phyloP scores from a whole-genome alignment of 2,329 filamentous ascomycete species.

The Aureobasidium melanogenum region DNA sequence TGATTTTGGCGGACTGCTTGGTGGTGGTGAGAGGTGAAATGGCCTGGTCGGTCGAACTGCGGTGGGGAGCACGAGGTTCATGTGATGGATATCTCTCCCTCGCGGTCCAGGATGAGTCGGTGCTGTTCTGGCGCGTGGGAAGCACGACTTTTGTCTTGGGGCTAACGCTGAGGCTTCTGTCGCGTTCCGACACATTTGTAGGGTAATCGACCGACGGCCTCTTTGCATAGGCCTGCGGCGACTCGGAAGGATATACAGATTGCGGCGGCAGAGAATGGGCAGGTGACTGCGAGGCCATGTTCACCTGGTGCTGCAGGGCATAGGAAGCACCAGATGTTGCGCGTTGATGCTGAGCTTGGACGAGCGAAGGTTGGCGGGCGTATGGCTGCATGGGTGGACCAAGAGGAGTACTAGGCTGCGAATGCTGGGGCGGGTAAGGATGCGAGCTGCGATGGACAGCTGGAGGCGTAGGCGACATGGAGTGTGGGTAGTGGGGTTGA shows the following conservation, averaged over 20 bases:
- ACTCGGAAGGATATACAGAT: conserved; percentile 32
- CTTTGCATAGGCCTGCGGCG: conserved; percentile 20
- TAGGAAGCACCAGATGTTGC: neutral
- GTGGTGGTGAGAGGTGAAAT: conserved; percentile 10
- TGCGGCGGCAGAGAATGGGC: conserved; percentile 15
- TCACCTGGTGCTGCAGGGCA: conserved; percentile 1
- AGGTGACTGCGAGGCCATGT: conserved; percentile 21
- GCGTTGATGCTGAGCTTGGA: neutral
- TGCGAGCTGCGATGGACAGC: conserved; percentile 19
- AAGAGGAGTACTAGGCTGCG: conserved; percentile 41
- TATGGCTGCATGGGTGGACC: conserved; percentile 31
- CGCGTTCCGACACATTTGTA: conserved; percentile 46
- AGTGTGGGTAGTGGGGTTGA: neutral
- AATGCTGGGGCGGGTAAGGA: conserved; percentile 27
- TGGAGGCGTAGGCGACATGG: conserved; percentile 24
- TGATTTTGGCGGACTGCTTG: neutral
- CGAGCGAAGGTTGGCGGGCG: conserved; percentile 20
- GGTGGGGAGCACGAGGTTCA: neutral
- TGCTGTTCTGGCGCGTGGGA: conserved; percentile 23
- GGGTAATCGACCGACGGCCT: conserved; percentile 28
- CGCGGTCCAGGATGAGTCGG: neutral
- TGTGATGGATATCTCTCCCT: neutral
- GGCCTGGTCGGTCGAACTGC: conserved; percentile 5
- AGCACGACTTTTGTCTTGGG: conserved; percentile 53
- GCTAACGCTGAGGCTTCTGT: conserved; percentile 65